A percentile compares a stretch with the other conserved stretches of the same genome.
Evolutionary conservation across 352 stramenopile genomes (phyloP).

Genomic region (Phytophthora meadii): DNA sequence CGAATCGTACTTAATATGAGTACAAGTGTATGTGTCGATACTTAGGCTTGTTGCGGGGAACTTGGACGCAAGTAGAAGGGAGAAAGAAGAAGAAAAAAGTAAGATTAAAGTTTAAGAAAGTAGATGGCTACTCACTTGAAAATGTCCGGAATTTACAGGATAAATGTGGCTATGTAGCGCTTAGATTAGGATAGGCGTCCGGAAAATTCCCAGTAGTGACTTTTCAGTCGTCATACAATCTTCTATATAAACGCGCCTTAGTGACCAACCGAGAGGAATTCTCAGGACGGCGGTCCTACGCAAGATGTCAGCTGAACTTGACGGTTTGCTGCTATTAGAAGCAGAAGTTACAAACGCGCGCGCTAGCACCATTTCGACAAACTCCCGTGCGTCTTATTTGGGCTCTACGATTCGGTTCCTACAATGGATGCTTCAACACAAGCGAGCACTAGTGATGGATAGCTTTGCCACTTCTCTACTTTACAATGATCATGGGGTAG

Average conservation of each 20-base stretch:
- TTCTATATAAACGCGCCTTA: background rate
- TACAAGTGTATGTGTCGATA: too few species aligned
- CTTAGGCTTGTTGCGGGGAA: too few species aligned
- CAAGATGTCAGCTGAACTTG: background rate
- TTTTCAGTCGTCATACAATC: constrained; percentile 2
- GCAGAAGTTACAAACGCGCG: constrained; percentile 3
- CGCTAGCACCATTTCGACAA: constrained; percentile 10
- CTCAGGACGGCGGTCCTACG: constrained; percentile 4
- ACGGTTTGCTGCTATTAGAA: background rate
- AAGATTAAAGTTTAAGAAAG: too few species aligned
- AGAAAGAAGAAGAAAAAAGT: too few species aligned
- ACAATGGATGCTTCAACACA: constrained; percentile 16
- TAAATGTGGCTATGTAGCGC: background rate
- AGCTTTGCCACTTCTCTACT: background rate
- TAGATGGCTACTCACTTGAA: too few species aligned
- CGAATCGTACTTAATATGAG: too few species aligned
- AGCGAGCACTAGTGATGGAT: background rate
- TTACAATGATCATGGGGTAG: background rate
- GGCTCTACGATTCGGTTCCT: constrained; percentile 10
- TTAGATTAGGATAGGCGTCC: background rate
- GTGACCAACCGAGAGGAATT: background rate
- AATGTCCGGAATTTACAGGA: too few species aligned
- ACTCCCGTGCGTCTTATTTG: constrained; percentile 2
- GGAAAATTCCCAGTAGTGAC: background rate
- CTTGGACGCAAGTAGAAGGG: too few species aligned